Evolutionary conservation across 139 green algal species (phyloP).

Genomic region (Tetradesmus lagerheimii): DNA sequence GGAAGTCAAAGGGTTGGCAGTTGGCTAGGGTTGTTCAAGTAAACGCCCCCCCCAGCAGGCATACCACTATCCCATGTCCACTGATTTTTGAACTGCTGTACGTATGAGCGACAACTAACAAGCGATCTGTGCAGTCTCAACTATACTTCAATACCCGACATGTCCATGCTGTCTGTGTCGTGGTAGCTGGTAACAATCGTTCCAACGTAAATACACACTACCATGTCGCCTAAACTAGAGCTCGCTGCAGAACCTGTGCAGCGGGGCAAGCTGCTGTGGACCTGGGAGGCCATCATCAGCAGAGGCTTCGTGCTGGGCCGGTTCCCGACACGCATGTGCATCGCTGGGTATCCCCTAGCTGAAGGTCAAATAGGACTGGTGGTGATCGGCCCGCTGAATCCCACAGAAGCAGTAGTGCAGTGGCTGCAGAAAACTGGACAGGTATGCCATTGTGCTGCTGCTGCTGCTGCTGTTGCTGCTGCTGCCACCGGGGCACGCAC

Average conservation of each 20-base stretch:
- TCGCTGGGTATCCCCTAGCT: constrained; percentile 1
- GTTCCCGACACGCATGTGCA: constrained; percentile 16
- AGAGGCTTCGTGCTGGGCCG: not conserved
- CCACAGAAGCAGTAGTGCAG: constrained; percentile 5
- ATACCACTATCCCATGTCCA: too few species aligned
- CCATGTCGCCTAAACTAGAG: not conserved
- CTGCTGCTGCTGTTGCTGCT: not conserved
- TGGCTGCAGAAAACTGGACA: constrained; percentile 33
- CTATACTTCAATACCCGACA: not conserved
- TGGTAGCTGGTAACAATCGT: not conserved
- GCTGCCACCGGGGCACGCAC: not conserved
- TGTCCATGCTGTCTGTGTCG: not conserved
- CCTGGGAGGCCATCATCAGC: not conserved
- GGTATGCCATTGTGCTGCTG: not conserved
- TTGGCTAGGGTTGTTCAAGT: not conserved
- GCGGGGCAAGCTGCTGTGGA: constrained; percentile 35
- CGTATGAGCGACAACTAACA: not conserved
- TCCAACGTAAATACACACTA: not conserved
- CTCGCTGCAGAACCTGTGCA: not conserved
- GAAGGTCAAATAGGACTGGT: not conserved
- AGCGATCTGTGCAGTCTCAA: not conserved
- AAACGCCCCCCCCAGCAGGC: not conserved
- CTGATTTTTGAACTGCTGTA: too few species aligned
- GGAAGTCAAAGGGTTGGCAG: not conserved
- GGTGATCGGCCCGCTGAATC: constrained; percentile 12